Evolutionary conservation across 768 basidiomycete species (phyloP).

Genomic region (Cystobasidium ongulense): DNA sequence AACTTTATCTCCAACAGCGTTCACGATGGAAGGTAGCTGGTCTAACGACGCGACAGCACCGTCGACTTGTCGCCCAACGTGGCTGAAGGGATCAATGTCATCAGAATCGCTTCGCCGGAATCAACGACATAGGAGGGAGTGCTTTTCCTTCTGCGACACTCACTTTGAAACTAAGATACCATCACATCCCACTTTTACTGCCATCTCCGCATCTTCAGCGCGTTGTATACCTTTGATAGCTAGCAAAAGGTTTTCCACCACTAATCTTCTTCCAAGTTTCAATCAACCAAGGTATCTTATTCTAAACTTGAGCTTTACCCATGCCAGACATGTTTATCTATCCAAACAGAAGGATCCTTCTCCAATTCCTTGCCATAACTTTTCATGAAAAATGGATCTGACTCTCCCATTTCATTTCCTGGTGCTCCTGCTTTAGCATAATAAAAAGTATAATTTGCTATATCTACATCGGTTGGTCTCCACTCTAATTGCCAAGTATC

Average conservation of each 20-base stretch:
- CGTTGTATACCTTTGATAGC: constrained; percentile 7
- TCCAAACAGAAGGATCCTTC: background rate
- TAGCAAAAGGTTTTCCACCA: constrained; percentile 9
- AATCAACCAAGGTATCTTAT: constrained; percentile 53
- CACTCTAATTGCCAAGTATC: constrained; percentile 33
- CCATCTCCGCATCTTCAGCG: constrained; percentile 60
- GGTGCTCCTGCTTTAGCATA: background rate
- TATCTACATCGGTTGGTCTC: constrained; percentile 21
- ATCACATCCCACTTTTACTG: constrained; percentile 59
- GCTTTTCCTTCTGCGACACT: constrained; percentile 41
- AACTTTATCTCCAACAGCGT: constrained; percentile 58
- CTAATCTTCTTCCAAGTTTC: constrained; percentile 49
- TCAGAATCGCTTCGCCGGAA: too few species aligned
- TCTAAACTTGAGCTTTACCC: constrained; percentile 53
- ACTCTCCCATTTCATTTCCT: constrained; percentile 6
- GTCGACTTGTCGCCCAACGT: constrained; percentile 55
- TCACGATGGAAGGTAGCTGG: constrained; percentile 61
- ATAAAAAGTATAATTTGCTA: constrained; percentile 48
- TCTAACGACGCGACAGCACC: constrained; percentile 66
- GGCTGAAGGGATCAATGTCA: background rate
- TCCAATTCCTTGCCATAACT: constrained; percentile 1
- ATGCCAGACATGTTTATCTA: constrained; percentile 25
- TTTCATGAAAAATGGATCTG: background rate
- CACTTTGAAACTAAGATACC: constrained; percentile 77
- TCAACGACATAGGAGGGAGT: too few species aligned